These are phyloP conservation scores for Salpingoeca rosetta DNA, from an alignment of 78 protist species.

Conservation along the genomic window DNA sequence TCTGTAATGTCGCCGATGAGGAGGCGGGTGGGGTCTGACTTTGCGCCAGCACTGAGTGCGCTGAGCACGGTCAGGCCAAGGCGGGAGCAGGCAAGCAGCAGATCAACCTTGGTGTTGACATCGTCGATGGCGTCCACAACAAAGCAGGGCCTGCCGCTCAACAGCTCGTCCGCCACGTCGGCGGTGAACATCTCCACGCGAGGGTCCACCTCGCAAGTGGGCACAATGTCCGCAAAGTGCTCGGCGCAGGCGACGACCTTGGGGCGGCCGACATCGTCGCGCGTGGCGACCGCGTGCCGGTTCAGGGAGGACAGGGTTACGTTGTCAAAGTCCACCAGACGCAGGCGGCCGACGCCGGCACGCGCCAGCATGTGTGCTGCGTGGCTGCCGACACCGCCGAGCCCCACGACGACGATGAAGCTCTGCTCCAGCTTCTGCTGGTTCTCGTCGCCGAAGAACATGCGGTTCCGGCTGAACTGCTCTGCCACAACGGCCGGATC, in stretches of 20 bases:
- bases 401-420: slow-evolving; percentile 43
- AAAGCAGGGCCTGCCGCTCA: slow-evolving; percentile 29
- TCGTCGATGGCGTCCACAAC: slow-evolving; percentile 58
- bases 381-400: slow-evolving; percentile 54
- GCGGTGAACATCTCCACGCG: slow-evolving; percentile 24
- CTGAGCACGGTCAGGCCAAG: slow-evolving; percentile 30
- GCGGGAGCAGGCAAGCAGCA: slow-evolving; percentile 25
- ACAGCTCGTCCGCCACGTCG: slow-evolving; percentile 13
- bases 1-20: slow-evolving; percentile 16
- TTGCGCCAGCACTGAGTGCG: slow-evolving; percentile 53
- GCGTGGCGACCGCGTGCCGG: slow-evolving; percentile 43
- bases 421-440: slow-evolving; percentile 16
- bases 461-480: not conserved
- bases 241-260: slow-evolving; percentile 26
- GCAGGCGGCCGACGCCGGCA: slow-evolving; percentile 45
- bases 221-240: slow-evolving; percentile 17
- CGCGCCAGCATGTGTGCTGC: slow-evolving; percentile 43
- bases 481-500: not conserved
- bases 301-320: slow-evolving; percentile 57
- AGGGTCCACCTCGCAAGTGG: slow-evolving; percentile 32
- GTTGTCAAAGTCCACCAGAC: slow-evolving; percentile 53
- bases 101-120: slow-evolving; percentile 37
- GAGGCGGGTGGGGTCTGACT: slow-evolving; percentile 34
- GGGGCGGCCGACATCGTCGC: slow-evolving; percentile 53
- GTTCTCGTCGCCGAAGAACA: slow-evolving; percentile 32